Percentiles rank a stretch among this genome's conserved stretches.
phyloP scores from a whole-genome alignment of 2,329 filamentous ascomycete genomes.

The Paracamarosporium sp. region DNA sequence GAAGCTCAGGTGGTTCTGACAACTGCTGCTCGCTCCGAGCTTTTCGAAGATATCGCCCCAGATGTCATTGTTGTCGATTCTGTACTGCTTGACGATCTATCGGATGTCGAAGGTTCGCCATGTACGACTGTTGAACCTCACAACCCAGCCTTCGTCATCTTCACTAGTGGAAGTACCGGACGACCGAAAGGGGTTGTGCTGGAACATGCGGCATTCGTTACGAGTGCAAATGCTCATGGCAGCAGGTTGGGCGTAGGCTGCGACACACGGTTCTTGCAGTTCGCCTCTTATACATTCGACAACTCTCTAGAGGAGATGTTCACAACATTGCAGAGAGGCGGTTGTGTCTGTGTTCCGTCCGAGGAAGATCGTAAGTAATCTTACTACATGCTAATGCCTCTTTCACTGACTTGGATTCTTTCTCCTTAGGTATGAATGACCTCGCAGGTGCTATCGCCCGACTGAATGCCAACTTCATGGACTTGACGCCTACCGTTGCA shows the following conservation, averaged over 20 bases:
- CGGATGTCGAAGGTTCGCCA: constrained; percentile 15
- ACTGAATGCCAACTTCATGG: constrained; percentile 40
- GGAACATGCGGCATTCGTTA: constrained; percentile 40
- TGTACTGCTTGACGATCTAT: constrained; percentile 44
- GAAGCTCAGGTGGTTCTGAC: constrained; percentile 49
- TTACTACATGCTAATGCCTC: neutral
- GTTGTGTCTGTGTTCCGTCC: constrained; percentile 62
- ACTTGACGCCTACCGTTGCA: constrained; percentile 67
- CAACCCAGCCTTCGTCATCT: constrained; percentile 41
- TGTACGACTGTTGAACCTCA: constrained; percentile 28
- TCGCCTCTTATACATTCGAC: constrained; percentile 61
- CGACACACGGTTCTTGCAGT: constrained; percentile 44
- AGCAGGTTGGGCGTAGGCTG: constrained; percentile 31
- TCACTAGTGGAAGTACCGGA: constrained; percentile 42
- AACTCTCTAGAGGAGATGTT: constrained; percentile 63
- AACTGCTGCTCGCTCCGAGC: constrained; percentile 43
- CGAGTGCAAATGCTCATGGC: constrained; percentile 39
- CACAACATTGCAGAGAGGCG: constrained; percentile 59
- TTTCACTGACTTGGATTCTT: neutral
- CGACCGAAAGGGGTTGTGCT: constrained; percentile 43
- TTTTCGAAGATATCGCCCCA: constrained; percentile 51
- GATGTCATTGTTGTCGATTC: constrained; percentile 44
- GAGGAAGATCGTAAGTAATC: constrained; percentile 56
- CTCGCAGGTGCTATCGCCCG: constrained; percentile 51
- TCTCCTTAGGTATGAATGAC: constrained; percentile 51